Conservation (phyloP, 345 rosid species). For the Populus alba region DNA sequence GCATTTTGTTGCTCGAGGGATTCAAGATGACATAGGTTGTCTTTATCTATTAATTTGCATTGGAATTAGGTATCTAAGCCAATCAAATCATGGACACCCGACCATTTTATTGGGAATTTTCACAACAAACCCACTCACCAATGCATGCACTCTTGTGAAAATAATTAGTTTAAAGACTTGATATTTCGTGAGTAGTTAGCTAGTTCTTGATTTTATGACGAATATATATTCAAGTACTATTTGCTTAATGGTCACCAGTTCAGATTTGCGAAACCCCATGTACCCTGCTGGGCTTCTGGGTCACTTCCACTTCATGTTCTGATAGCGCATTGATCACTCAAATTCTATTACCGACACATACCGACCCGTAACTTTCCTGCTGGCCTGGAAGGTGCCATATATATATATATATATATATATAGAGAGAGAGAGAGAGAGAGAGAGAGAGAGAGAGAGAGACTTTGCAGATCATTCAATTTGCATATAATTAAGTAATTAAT, state of each 20-base stretch:
- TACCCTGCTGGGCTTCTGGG: conserved; percentile 11
- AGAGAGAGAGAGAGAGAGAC: no score
- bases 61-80: not conserved
- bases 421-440: no score
- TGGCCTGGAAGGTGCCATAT: not conserved
- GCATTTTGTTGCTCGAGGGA: not conserved
- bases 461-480: no score
- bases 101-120: not conserved
- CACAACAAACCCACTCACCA: not conserved
- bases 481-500: no score
- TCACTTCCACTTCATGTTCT: conserved; percentile 10
- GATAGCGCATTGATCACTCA: conserved; percentile 9
- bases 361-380: no score
- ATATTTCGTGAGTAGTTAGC: not conserved
- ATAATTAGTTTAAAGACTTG: not conserved
- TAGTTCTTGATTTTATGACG: not conserved
- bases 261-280: conserved; percentile 23
- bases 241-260: conserved; percentile 27
- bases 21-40: not conserved
- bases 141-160: not conserved
- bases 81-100: not conserved
- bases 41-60: not conserved
- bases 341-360: not conserved
- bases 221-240: not conserved
- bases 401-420: no score